phyloP scores from a whole-genome alignment of 495 filamentous ascomycete genomes.

The Mycothermus thermophilus region DNA sequence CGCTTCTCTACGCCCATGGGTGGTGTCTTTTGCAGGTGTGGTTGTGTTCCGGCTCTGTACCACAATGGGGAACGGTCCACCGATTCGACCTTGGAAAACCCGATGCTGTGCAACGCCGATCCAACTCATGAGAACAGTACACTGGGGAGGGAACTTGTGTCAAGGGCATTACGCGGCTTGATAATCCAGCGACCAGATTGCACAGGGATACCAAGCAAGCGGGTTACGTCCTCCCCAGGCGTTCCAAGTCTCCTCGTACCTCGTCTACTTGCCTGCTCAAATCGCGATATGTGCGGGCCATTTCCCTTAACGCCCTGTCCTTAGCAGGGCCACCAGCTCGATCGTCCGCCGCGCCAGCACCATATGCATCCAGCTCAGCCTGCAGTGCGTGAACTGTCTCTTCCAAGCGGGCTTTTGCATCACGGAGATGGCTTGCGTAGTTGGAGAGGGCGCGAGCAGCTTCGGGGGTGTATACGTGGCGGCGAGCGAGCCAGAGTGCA shows the following conservation, averaged over 20 bases:
- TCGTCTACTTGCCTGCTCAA: conserved; percentile 40
- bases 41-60: too few species aligned
- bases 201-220: too few species aligned
- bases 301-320: conserved; percentile 40
- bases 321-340: conserved; percentile 12
- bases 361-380: conserved; percentile 41
- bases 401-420: conserved; percentile 34
- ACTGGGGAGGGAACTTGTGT: too few species aligned
- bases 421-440: conserved; percentile 41
- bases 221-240: conserved; percentile 25
- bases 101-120: too few species aligned
- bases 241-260: conserved; percentile 43
- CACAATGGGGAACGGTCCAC: too few species aligned
- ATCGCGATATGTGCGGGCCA: conserved; percentile 44
- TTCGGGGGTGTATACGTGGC: conserved; percentile 43
- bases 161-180: too few species aligned
- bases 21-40: too few species aligned
- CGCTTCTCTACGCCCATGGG: too few species aligned
- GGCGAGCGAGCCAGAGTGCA: conserved; percentile 14
- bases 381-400: conserved; percentile 32
- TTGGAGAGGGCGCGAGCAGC: conserved; percentile 40
- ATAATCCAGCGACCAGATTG: too few species aligned
- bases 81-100: too few species aligned
- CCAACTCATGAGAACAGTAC: too few species aligned
- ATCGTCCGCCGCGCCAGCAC: conserved; percentile 20